Conservation (phyloP, 352 stramenopile genomes). For the Phytophthora lateralis region DNA sequence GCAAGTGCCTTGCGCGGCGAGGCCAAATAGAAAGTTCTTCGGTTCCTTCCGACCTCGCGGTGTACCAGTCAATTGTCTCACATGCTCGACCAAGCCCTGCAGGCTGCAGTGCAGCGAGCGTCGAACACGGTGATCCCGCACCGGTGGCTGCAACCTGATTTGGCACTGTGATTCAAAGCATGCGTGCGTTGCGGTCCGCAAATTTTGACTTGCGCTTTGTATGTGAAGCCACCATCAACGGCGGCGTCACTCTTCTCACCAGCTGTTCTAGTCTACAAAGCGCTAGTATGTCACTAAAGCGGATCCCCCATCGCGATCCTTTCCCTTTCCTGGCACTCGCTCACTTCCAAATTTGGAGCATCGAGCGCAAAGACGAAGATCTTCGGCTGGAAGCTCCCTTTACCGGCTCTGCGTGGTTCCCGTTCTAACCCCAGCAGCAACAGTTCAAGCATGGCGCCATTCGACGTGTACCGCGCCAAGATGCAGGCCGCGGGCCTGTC, state of each 20-base stretch:
- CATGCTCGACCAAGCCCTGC: constrained; percentile 9
- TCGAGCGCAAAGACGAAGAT: constrained; percentile 50
- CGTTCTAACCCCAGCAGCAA: constrained; percentile 33
- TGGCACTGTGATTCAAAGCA: not conserved
- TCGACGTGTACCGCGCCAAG: constrained; percentile 92
- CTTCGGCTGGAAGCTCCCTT: constrained; percentile 38
- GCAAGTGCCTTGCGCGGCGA: no score
- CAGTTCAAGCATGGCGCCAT: constrained; percentile 53
- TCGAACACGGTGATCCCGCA: no score
- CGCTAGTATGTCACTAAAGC: constrained; percentile 18
- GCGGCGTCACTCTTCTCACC: not conserved
- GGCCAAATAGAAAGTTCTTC: no score
- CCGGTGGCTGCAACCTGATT: constrained; percentile 18
- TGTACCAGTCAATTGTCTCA: constrained; percentile 6
- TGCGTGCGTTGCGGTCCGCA: constrained; percentile 16
- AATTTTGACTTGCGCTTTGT: constrained; percentile 22
- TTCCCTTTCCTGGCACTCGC: constrained; percentile 7
- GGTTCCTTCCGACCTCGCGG: no score
- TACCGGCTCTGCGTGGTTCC: constrained; percentile 34
- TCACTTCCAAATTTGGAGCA: constrained; percentile 43
- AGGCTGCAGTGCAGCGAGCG: not conserved
- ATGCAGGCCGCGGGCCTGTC: constrained; percentile 96
- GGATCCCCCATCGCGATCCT: constrained; percentile 18
- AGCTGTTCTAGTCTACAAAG: not conserved
- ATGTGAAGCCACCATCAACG: not conserved